phyloP scores from a whole-genome alignment of 1,284 basidiomycete genomes.

The Ganoderma multipileum region DNA sequence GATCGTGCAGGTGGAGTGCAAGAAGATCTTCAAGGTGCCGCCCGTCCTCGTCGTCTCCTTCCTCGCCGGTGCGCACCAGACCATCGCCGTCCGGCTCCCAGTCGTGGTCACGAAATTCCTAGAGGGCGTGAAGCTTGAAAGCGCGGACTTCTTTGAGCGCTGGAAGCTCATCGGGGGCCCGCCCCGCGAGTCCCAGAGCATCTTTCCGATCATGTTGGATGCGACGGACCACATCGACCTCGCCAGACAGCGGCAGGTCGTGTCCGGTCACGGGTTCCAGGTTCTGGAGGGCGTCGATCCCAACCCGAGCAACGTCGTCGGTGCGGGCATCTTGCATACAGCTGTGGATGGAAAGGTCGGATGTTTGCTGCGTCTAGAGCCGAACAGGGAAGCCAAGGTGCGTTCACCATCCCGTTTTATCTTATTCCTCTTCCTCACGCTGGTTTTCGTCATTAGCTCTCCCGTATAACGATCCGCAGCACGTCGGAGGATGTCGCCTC shows the following conservation, averaged over 20 bases:
- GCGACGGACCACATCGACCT: slow-evolving; percentile 77
- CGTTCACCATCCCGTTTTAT: slow-evolving; percentile 23
- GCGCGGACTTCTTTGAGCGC: slow-evolving; percentile 93
- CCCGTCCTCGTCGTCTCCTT: slow-evolving; percentile 92
- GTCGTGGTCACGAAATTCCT: slow-evolving; percentile 92
- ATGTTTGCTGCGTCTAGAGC: slow-evolving; percentile 91
- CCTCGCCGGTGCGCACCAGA: slow-evolving; percentile 90
- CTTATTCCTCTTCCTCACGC: slow-evolving; percentile 3
- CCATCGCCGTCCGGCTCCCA: slow-evolving; percentile 85
- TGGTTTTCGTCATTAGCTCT: slow-evolving; percentile 62
- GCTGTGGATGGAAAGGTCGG: slow-evolving; percentile 91
- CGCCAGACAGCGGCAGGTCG: slow-evolving; percentile 73
- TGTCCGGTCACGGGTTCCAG: slow-evolving; percentile 80
- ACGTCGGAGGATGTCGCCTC: slow-evolving; percentile 92
- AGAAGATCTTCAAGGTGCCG: slow-evolving; percentile 79
- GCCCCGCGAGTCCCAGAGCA: slow-evolving; percentile 88
- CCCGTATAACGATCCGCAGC: slow-evolving; percentile 92
- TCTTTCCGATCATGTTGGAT: slow-evolving; percentile 84
- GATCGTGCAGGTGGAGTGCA: slow-evolving; percentile 93
- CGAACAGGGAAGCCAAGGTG: slow-evolving; percentile 94
- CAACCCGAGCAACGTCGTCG: slow-evolving; percentile 89
- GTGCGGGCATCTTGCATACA: slow-evolving; percentile 93
- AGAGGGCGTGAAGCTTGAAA: slow-evolving; percentile 87
- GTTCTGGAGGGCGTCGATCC: slow-evolving; percentile 85
- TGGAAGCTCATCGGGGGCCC: slow-evolving; percentile 98